Evolutionary conservation across 257 asterid genomes (phyloP), one percentile per base, ranked within the genome.

Genomic region (Ophiorrhiza pumila): DNA sequence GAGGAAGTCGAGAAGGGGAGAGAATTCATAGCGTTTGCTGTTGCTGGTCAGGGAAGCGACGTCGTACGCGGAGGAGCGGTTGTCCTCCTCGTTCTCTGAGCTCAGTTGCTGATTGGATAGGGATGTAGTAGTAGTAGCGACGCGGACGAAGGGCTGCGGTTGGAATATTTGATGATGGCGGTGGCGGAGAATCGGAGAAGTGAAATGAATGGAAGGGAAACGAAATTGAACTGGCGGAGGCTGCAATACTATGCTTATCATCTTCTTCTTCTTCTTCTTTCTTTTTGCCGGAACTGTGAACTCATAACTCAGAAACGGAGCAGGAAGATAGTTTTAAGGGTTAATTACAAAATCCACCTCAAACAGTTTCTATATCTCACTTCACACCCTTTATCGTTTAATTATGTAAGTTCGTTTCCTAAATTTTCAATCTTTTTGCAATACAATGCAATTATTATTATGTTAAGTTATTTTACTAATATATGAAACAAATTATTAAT

Each of bases 1-100:
- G 78, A 93, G 96, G 87, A 88, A 93, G 37, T 78, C 35, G 74
- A 93, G 87, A 76, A 93, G 95, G 9, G 96, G 89, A 65, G 92
- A 46, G 88, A 93, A 93, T 84, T 93, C 96, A 83, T 87, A 87
- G 12, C 82, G 79, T 18, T 81, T 86, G 72, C 70, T 81, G 17
- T 81, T 87, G 72, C 72, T 83, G 43, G 85, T 81, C 79, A 83
- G 84, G 2, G 68, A 49, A 77, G 85, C 86, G 78, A 76, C 81
- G 83, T 89, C n/a, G n/a, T n/a, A n/a, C n/a, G n/a, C n/a, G n/a
- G n/a, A n/a, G n/a, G n/a, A n/a, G n/a, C n/a, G n/a, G n/a, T n/a
- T n/a, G n/a, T n/a, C n/a, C n/a, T n/a, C n/a, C n/a, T n/a, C n/a
- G n/a, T n/a, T n/a, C n/a, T n/a, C n/a, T 12, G 56, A 45, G 69